Percentiles rank a stretch among this genome's conserved stretches.
Conservation (phyloP, 768 basidiomycete genomes). For the Collybia mongolica region DNA sequence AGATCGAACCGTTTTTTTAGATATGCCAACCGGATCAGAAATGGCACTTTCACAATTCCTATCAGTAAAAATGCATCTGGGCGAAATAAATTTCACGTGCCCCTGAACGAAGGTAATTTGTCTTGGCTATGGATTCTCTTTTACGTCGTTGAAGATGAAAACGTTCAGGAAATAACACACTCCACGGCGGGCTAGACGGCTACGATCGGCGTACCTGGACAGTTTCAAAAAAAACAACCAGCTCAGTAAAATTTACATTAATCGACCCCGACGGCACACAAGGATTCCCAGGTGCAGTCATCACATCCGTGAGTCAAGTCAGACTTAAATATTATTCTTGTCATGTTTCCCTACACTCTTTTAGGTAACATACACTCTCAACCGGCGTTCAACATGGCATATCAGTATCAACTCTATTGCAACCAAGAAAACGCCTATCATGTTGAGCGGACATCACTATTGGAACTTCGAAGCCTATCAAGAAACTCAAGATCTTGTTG, state of each 20-base stretch:
- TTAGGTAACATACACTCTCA: constrained; percentile 34
- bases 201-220: constrained; percentile 45
- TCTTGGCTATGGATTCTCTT: not conserved
- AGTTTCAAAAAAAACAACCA: constrained; percentile 25
- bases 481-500: constrained; percentile 35
- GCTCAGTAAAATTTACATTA: constrained; percentile 40
- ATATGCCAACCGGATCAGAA: constrained; percentile 43
- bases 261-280: constrained; percentile 40
- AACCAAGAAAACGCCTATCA: constrained; percentile 38
- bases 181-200: constrained; percentile 47
- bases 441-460: constrained; percentile 42
- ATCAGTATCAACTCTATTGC: constrained; percentile 37
- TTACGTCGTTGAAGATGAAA: not conserved
- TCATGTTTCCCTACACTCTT: not conserved
- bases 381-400: constrained; percentile 32
- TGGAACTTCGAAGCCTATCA: constrained; percentile 46
- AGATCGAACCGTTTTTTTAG: constrained; percentile 14
- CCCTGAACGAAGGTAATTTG: constrained; percentile 36
- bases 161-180: constrained; percentile 35
- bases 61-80: constrained; percentile 37
- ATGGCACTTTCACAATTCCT: constrained; percentile 44
- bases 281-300: constrained; percentile 47
- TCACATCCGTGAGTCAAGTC: constrained; percentile 24
- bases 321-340: not conserved
- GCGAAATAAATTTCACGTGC: constrained; percentile 34